A percentile compares a stretch with the other conserved stretches of the same genome.
Evolutionary conservation across 257 asterid genomes (phyloP).

Genomic region (Plectranthus barbatus): DNA sequence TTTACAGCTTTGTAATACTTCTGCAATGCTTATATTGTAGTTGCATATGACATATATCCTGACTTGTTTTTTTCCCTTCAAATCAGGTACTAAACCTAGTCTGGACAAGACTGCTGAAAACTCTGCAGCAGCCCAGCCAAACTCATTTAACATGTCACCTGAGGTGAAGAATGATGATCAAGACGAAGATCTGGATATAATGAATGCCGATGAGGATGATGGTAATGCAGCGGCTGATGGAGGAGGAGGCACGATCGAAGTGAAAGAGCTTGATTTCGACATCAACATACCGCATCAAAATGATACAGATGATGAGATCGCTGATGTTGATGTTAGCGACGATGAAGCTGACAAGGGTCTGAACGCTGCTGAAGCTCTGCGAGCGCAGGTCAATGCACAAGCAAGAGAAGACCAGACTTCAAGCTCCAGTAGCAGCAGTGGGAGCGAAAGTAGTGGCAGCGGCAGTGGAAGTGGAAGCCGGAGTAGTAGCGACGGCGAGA

Average conservation of each 20-base stretch:
- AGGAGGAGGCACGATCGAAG: slow-evolving; percentile 29
- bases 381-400: slow-evolving; percentile 63
- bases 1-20: too few species aligned
- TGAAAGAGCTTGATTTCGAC: slow-evolving; percentile 61
- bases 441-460: slow-evolving; percentile 59
- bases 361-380: slow-evolving; percentile 88
- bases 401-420: slow-evolving; percentile 41
- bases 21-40: too few species aligned
- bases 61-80: neutral
- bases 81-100: slow-evolving; percentile 51
- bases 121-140: slow-evolving; percentile 33
- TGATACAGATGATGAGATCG: slow-evolving; percentile 81
- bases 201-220: slow-evolving; percentile 60
- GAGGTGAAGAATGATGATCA: slow-evolving; percentile 49
- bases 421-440: slow-evolving; percentile 64
- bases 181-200: slow-evolving; percentile 66
- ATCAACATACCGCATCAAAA: slow-evolving; percentile 69
- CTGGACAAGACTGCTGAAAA: slow-evolving; percentile 46
- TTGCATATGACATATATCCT: neutral
- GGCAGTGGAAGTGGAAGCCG: slow-evolving; percentile 31
- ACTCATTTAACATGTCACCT: slow-evolving; percentile 48
- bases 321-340: slow-evolving; percentile 78
- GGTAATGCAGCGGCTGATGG: slow-evolving; percentile 26
- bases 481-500: slow-evolving; percentile 22
- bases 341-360: slow-evolving; percentile 67